These are phyloP conservation scores for Poterioochromonas sp. DNA, from an alignment of 352 stramenopile species.

Conservation along the genomic window DNA sequence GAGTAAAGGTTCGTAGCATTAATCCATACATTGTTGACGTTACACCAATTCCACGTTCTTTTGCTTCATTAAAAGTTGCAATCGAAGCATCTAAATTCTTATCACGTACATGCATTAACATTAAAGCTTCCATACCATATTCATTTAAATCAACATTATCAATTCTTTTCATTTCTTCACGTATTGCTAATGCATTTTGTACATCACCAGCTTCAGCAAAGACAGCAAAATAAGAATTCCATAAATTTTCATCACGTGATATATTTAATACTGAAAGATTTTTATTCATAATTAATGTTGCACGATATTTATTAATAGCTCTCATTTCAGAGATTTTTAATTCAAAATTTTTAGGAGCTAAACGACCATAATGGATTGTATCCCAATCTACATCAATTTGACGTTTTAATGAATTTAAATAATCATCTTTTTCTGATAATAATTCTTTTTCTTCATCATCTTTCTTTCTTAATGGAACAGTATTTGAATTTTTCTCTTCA, in stretches of 20 bases:
- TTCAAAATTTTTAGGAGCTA: not conserved
- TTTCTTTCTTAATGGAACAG: no score
- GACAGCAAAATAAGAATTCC: not conserved
- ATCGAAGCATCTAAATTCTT: not conserved
- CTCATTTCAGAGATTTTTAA: not conserved
- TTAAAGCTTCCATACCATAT: not conserved
- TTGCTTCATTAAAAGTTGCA: not conserved
- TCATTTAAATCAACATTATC: not conserved
- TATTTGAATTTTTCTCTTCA: not conserved
- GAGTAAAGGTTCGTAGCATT: not conserved
- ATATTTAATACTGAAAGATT: not conserved
- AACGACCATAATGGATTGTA: not conserved
- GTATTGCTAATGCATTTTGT: not conserved
- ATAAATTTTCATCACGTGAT: not conserved
- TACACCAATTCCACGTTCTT: not conserved
- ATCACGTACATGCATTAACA: not conserved
- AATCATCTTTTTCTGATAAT: no score
- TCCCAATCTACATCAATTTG: slow-evolving; percentile 11
- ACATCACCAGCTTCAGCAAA: not conserved
- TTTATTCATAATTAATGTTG: not conserved
- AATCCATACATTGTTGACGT: not conserved
- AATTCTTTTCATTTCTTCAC: not conserved
- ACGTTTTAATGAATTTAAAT: not conserved
- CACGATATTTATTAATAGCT: not conserved
- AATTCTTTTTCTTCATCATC: no score